Base-by-base conservation (phyloP, 495 filamentous ascomycete genomes). In the Corynascus novoguineensis region DNA sequence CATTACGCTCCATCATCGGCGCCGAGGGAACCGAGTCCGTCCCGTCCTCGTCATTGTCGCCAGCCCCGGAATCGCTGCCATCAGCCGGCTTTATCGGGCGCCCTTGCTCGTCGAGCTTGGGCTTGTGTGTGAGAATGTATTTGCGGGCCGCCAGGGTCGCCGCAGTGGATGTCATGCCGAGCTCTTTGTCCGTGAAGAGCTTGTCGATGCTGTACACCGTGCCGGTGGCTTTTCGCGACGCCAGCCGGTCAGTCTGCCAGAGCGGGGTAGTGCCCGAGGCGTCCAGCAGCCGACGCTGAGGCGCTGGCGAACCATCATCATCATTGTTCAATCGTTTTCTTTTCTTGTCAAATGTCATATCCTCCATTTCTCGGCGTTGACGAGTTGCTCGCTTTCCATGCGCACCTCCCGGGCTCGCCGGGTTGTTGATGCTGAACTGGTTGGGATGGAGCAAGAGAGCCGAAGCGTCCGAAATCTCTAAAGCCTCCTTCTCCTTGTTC, bases 121-220 rank as follows among this genome's bases (percentile, higher is more conserved):
- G 66, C 57, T 72, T 72, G 76, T 70, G 81, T 62, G 65, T 78
- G 68, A 75, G 75, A 68, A 75, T 81, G 73, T 66, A 81, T 62
- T 60, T 75, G 60, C 79, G 71, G 12, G 87, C 81, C 10, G 85
- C 85, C 21, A 89, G 65, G 42, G 86, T 85, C 0, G 89, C 86
- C 27, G 80, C 72, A 61, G 89, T 88, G 41, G 87, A 85, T 5
- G 85, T 84, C 70, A 88, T 78, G 28, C 82, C 79, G 12, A 97
- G 83, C 70, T 97, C 92, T 73, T 92, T 96, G 58, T 96, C 91
- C 0, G 89, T 95, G 65, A 97, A 97, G 24, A 97, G 83, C 55
- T 90, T 88, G 50, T 95, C 86, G 57, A 97, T 84, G 44, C 86
- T 89, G 71, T 90, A 93, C 8, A 80, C 67, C 34, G 81, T 79